A percentile compares a stretch with the other conserved stretches of the same genome.
phyloP scores from a whole-genome alignment of 768 basidiomycete genomes.

The Podaxis pistillaris region DNA sequence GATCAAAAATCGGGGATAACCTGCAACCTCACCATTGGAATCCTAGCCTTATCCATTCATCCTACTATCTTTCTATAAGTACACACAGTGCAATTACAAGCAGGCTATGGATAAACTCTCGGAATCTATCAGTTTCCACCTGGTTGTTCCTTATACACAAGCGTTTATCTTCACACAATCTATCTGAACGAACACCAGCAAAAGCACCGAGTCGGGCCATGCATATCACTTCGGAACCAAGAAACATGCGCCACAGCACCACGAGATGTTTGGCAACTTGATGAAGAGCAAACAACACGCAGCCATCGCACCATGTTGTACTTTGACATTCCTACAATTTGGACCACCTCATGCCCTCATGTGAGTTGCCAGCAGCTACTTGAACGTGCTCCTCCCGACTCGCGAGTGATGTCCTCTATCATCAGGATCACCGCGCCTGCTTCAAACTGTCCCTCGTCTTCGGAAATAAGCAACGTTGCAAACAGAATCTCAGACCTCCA shows the following conservation, averaged over 20 bases:
- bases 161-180: too few relatives aligned
- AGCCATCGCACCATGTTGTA: neutral
- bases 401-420: neutral
- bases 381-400: neutral
- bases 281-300: neutral
- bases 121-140: too few relatives aligned
- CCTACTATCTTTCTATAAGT: too few relatives aligned
- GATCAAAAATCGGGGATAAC: too few relatives aligned
- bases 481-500: conserved; percentile 26
- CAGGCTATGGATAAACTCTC: too few relatives aligned
- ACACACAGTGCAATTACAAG: too few relatives aligned
- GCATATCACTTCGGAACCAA: too few relatives aligned
- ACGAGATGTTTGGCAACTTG: neutral
- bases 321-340: neutral
- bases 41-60: too few relatives aligned
- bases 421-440: neutral
- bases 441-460: neutral
- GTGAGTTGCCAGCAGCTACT: neutral
- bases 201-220: too few relatives aligned
- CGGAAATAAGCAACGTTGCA: conserved; percentile 6
- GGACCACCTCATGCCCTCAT: neutral
- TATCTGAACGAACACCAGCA: too few relatives aligned
- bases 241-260: neutral
- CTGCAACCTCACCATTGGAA: too few relatives aligned
- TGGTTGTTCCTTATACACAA: neutral